These are phyloP conservation scores for Jaapia argillacea DNA, from an alignment of 768 basidiomycete species.

Conservation along the genomic window DNA sequence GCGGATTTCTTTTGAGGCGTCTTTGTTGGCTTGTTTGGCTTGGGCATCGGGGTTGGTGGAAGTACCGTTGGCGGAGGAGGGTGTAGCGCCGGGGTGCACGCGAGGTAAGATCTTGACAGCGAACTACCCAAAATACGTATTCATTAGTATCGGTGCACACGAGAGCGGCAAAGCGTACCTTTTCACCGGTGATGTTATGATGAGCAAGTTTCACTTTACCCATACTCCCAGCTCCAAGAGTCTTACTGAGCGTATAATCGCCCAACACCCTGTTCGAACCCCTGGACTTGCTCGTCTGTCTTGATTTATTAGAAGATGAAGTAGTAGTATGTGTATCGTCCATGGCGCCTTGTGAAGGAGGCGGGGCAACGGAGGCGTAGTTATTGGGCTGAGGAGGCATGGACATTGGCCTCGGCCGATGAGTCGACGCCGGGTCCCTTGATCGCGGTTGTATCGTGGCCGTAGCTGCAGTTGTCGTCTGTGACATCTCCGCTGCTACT, in stretches of 20 bases:
- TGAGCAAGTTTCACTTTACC: conserved; percentile 97
- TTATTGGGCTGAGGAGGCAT: conserved; percentile 59
- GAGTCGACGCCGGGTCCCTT: conserved; percentile 14
- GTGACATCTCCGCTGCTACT: conserved; percentile 14
- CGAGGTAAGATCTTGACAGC: conserved; percentile 99
- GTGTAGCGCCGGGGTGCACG: conserved; percentile 49
- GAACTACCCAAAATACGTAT: too few relatives aligned
- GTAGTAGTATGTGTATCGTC: too few relatives aligned
- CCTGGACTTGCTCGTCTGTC: conserved; percentile 16
- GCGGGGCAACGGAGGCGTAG: too few relatives aligned
- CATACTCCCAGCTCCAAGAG: conserved; percentile 96
- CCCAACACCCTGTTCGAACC: conserved; percentile 58
- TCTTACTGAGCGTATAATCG: conserved; percentile 94
- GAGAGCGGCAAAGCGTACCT: conserved; percentile 41
- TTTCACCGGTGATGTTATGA: conserved; percentile 82
- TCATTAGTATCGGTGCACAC: too few relatives aligned
- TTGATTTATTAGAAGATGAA: conserved; percentile 13
- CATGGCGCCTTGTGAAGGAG: conserved; percentile 9
- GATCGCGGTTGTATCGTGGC: conserved; percentile 17
- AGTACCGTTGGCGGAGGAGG: conserved; percentile 32
- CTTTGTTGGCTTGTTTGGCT: conserved; percentile 76
- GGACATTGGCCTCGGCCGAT: conserved; percentile 54
- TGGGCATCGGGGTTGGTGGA: conserved; percentile 45
- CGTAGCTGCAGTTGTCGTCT: conserved; percentile 22
- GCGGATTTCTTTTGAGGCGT: conserved; percentile 92